Conservation (phyloP, 2,329 filamentous ascomycete species). For the Exserohilum turcica region DNA sequence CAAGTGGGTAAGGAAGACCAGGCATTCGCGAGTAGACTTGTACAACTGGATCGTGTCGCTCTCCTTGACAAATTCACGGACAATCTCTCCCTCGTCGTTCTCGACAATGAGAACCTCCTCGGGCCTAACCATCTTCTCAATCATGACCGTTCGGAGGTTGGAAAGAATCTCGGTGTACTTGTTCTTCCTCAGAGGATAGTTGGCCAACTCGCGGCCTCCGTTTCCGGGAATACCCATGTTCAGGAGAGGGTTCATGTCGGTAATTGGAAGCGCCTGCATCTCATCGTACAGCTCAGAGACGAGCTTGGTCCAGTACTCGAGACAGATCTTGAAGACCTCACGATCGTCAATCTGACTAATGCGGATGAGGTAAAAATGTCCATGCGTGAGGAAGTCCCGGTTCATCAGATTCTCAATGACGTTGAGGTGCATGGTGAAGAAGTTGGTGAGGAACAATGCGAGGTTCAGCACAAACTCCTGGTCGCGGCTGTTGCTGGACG, state of each 20-base stretch:
- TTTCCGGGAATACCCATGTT: slow-evolving; percentile 77
- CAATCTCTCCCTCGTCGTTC: slow-evolving; percentile 98
- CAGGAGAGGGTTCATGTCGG: slow-evolving; percentile 87
- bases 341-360: slow-evolving; percentile 99
- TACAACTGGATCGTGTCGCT: slow-evolving; percentile 98
- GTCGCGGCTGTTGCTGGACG: slow-evolving; percentile 86
- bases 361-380: slow-evolving; percentile 96
- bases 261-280: slow-evolving; percentile 95
- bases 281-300: slow-evolving; percentile 98
- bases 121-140: slow-evolving; percentile 98
- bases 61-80: slow-evolving; percentile 98
- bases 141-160: slow-evolving; percentile 96
- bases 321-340: slow-evolving; percentile 98
- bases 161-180: slow-evolving; percentile 95
- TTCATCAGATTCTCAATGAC: slow-evolving; percentile 97
- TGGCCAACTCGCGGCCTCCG: slow-evolving; percentile 86
- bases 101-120: slow-evolving; percentile 99
- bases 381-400: slow-evolving; percentile 90
- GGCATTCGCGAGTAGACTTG: slow-evolving; percentile 96
- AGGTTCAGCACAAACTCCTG: slow-evolving; percentile 98
- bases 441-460: slow-evolving; percentile 94
- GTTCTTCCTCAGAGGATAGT: slow-evolving; percentile 94
- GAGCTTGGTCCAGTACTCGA: slow-evolving; percentile 99
- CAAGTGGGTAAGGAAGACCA: slow-evolving; percentile 96
- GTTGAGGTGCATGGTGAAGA: slow-evolving; percentile 90